Percentiles rank a stretch among this genome's conserved stretches.
phyloP scores from a whole-genome alignment of 2,329 filamentous ascomycete genomes.

The Alternaria conjuncta region DNA sequence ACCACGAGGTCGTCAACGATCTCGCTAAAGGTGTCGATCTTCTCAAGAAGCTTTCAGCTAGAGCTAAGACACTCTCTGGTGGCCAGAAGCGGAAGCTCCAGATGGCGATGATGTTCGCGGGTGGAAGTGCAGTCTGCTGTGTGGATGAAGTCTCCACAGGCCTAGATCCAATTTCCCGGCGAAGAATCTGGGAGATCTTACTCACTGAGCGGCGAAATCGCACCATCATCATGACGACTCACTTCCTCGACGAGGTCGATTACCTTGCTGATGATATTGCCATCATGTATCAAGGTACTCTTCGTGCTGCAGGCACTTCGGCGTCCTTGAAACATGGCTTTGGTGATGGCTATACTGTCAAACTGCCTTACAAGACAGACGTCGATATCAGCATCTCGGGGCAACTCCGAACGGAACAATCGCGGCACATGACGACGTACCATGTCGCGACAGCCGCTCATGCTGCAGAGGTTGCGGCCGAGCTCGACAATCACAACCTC shows the following conservation, averaged over 20 bases:
- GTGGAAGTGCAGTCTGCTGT: conserved; percentile 85
- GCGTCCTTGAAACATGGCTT: conserved; percentile 83
- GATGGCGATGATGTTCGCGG: conserved; percentile 93
- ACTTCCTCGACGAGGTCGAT: conserved; percentile 93
- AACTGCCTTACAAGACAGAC: conserved; percentile 35
- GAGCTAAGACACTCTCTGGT: conserved; percentile 80
- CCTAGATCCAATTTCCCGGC: conserved; percentile 83
- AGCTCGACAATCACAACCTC: not conserved
- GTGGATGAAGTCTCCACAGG: conserved; percentile 92
- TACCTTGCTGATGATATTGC: conserved; percentile 87
- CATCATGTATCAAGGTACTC: conserved; percentile 81
- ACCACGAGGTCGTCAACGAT: conserved; percentile 63
- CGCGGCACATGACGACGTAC: not conserved
- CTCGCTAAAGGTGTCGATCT: conserved; percentile 78
- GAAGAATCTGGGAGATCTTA: conserved; percentile 94
- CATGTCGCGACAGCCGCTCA: not conserved
- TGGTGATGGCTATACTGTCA: conserved; percentile 82
- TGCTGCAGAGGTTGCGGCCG: not conserved
- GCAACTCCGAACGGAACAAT: conserved; percentile 59
- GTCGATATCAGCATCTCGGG: conserved; percentile 58
- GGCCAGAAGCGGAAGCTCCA: conserved; percentile 93
- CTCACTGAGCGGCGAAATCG: conserved; percentile 80
- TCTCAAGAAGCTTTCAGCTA: conserved; percentile 72
- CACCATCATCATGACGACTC: conserved; percentile 87
- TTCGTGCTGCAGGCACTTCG: conserved; percentile 83